Percentiles rank a stretch among this genome's conserved stretches.
Conservation (phyloP, 306 rosid genomes). For the Cicer judaicum region DNA sequence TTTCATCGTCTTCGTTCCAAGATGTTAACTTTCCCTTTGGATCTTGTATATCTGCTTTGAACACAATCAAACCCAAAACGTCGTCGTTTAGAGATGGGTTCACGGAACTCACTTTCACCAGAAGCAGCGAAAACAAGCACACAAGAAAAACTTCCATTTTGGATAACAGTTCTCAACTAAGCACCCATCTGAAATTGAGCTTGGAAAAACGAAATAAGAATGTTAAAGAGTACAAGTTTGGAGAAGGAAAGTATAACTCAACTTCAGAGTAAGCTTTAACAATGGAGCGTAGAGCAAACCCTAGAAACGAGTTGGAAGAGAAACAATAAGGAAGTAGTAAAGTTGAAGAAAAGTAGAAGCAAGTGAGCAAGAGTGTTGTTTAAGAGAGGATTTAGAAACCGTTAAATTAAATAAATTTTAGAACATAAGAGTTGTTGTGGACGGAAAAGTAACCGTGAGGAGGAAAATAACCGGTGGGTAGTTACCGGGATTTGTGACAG, state of each 20-base stretch:
- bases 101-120: conserved; percentile 55
- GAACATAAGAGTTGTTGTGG: not conserved
- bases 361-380: conserved; percentile 9
- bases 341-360: not conserved
- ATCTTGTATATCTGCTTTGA: conserved; percentile 88
- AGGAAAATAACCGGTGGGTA: not conserved
- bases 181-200: conserved; percentile 55
- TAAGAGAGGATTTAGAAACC: conserved; percentile 40
- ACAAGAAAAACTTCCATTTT: conserved; percentile 50
- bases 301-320: conserved; percentile 44
- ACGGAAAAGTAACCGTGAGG: conserved; percentile 1
- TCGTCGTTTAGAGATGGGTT: conserved; percentile 93
- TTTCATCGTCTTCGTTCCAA: conserved; percentile 94
- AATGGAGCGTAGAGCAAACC: conserved; percentile 42
- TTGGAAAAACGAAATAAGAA: conserved; percentile 15
- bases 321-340: conserved; percentile 3
- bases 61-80: conserved; percentile 91
- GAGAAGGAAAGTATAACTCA: not conserved
- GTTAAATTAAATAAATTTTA: conserved; percentile 34
- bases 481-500: not conserved
- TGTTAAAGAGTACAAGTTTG: conserved; percentile 24
- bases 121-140: conserved; percentile 47
- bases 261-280: conserved; percentile 28
- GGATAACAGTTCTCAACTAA: conserved; percentile 14
- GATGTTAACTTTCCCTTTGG: conserved; percentile 70